Evolutionary conservation across 1,284 basidiomycete genomes (phyloP), one percentile per base, ranked within the genome.

Genomic region (Pterula multifida): DNA sequence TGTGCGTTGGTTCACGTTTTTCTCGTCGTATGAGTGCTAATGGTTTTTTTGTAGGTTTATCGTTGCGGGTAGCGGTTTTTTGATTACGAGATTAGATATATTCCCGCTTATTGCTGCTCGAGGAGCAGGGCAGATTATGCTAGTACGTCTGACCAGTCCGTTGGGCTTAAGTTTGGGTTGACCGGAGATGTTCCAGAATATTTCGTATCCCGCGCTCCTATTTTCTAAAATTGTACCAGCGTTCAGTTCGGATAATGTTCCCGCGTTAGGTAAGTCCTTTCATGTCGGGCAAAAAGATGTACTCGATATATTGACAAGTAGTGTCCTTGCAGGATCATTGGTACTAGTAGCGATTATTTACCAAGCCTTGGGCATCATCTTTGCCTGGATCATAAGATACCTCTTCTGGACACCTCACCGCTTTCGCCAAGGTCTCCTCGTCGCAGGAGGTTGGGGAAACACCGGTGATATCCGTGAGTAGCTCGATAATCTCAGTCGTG

Each of bases 171-270:
- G n/a, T n/a, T n/a, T 6, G 4, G n/a, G 36, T 21, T 46, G 28
- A 42, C 19, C 3, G 17, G 23, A 22, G 26, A 45, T n/a, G 26
- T 26, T 49, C 39, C 55, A 82, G 72, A 88, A 86, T 56, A 71
- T 90, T 52, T 69, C 76, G 0, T 59, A 85, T 1, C 88, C 88
- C 2, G 75, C 74, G 52, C 71, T 90, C 11, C 69, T 90, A 65
- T 89, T 90, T 62, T 80, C 81, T 1, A 86, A 81, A 55, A 86
- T 90, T 54, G 74, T 90, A 0, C 78, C 85, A 0, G 77, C 85
- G 0, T 87, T 91, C 56, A 79, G 71, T 1, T 58, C 73, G 0
- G 70, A 81, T 22, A 89, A 87, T 56, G 70, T 86, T 26, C 54
- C 64, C 22, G 75, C 78, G 1, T 65, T 90, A 36, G 85, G 87